Evolutionary conservation across 441 rosid species (phyloP).

Genomic region (Flueggea neowawraea): DNA sequence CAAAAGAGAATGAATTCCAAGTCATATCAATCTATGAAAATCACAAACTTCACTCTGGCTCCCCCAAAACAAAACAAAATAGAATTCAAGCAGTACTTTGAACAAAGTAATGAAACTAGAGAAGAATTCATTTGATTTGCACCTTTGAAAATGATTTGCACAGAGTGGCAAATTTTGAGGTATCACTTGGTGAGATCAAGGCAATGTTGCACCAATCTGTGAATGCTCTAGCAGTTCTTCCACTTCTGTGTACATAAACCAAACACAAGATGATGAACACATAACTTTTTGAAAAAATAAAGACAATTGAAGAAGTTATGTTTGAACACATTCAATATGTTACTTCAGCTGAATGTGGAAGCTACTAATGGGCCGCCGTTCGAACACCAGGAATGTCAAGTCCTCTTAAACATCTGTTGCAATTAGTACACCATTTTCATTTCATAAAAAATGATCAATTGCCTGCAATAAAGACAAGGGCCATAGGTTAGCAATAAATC

Average conservation of each 20-base stretch:
- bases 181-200: constrained; percentile 70
- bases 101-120: too few relatives aligned
- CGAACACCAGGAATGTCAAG: too few relatives aligned
- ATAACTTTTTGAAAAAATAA: constrained; percentile 1
- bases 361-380: too few relatives aligned
- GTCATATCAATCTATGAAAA: constrained; percentile 4
- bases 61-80: not conserved
- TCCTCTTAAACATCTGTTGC: too few relatives aligned
- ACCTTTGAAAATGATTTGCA: constrained; percentile 98
- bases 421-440: too few relatives aligned
- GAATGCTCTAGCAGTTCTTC: constrained; percentile 96
- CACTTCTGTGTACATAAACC: constrained; percentile 99
- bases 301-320: constrained; percentile 6
- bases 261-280: constrained; percentile 12
- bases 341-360: constrained; percentile 97
- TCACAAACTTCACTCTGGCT: constrained; percentile 4
- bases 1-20: not conserved
- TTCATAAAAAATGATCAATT: too few relatives aligned
- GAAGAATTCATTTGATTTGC: not conserved
- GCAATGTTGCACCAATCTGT: constrained; percentile 97
- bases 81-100: too few relatives aligned
- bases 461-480: too few relatives aligned
- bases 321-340: constrained; percentile 13
- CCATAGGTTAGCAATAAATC: too few relatives aligned
- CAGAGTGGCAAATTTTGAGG: constrained; percentile 78